Evolutionary conservation across 495 filamentous ascomycete species (phyloP), one percentile per base, ranked within the genome.

Genomic region (Hyaloscypha finlandica): DNA sequence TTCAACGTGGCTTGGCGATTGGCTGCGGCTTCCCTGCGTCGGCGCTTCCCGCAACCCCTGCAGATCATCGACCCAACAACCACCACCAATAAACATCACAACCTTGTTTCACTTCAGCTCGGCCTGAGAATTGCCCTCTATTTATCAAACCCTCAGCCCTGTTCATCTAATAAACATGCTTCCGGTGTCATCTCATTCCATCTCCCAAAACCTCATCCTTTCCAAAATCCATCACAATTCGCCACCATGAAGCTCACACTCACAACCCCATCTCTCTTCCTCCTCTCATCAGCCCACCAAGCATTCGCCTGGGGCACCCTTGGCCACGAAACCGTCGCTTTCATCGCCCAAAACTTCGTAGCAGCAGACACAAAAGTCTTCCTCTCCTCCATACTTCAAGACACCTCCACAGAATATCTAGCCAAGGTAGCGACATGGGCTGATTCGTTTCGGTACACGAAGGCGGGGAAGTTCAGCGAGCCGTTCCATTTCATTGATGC

Each of bases 401-500:
- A 84, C 66, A 77, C 79, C 3, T 81, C 83, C 1, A 75, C 75
- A n/a, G 77, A 78, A 8, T 88, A 88, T 68, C 77, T 90, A 29
- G 86, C 86, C 14, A 78, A 77, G 56, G 80, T 88, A 19, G 86
- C 88, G 22, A 79, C 84, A 3, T 90, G 87, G 87, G 88, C 83
- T 31, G 88, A 90, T 70, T 71, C 74, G 33, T 86, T 80, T 65
- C 77, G 83, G n/a, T 74, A 76, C 19, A 83, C 80, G 11, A 64
- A 54, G 0, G 80, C 70, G 3, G 81, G 81, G 2, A 74, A 71
- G 60, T 84, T 77, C 73, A 80, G 77, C 5, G 69, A 75, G n/a
- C 80, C 80, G 20, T 87, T 88, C 75, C 89, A 92, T 77, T 92
- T 83, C 79, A 91, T 92, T 77, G 89, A 92, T 72, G 87, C 89